Conservation (phyloP, 225 moss, liverwort and hornwort species). For the Sphagnum contortum region DNA sequence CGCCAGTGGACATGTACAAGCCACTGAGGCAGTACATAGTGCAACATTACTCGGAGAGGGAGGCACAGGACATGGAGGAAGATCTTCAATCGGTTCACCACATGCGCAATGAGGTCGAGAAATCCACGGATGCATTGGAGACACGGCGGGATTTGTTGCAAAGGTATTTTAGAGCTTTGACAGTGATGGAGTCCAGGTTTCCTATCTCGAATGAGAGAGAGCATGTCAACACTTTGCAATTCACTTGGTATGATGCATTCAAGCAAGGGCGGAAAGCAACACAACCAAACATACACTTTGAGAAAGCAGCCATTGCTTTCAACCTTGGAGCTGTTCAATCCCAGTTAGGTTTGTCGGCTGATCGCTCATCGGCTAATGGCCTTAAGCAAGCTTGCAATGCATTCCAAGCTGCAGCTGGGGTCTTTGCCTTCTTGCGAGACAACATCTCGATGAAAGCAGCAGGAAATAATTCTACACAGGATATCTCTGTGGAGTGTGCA, state of each 20-base stretch:
- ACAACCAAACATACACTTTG: constrained; percentile 97
- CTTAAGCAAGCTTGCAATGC: constrained; percentile 94
- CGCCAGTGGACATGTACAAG: constrained; percentile 79
- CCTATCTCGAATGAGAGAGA: constrained; percentile 97
- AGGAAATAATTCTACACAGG: constrained; percentile 67
- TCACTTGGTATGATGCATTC: constrained; percentile 98
- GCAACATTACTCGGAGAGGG: constrained; percentile 93
- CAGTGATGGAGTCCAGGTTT: constrained; percentile 97
- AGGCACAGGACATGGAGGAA: constrained; percentile 97
- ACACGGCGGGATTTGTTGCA: constrained; percentile 84
- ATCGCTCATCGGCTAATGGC: constrained; percentile 63
- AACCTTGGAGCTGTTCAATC: constrained; percentile 96
- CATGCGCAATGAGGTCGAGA: constrained; percentile 92
- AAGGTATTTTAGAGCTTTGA: constrained; percentile 82
- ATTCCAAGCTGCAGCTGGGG: constrained; percentile 92
- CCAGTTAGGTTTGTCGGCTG: constrained; percentile 91
- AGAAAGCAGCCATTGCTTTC: constrained; percentile 97
- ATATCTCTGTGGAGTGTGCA: constrained; percentile 97
- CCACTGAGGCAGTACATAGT: constrained; percentile 90
- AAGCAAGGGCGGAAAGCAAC: constrained; percentile 87
- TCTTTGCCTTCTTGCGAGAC: constrained; percentile 87
- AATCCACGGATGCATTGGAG: constrained; percentile 72
- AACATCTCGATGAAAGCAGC: constrained; percentile 99
- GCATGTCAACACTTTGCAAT: constrained; percentile 79
- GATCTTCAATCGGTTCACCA: constrained; percentile 82